Percentiles rank a stretch among this genome's conserved stretches.
Conservation (phyloP, 2,329 filamentous ascomycete genomes). For the Clonostachys chloroleuca region DNA sequence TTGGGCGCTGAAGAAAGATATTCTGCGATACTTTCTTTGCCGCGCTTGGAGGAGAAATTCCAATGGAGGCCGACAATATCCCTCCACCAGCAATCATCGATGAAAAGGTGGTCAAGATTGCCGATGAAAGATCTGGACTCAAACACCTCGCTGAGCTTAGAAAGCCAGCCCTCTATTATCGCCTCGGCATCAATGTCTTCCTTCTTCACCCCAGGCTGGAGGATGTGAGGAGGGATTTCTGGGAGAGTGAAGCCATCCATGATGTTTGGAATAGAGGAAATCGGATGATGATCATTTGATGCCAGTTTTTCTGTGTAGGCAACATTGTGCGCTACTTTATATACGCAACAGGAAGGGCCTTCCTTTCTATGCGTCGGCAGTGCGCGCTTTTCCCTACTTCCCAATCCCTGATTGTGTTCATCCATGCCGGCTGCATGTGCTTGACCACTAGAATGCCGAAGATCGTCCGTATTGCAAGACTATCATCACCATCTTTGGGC, state of each 20-base stretch:
- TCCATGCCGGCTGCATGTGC: no score
- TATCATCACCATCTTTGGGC: no score
- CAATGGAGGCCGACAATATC: conserved; percentile 16
- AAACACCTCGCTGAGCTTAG: neutral
- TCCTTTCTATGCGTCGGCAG: no score
- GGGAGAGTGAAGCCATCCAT: neutral
- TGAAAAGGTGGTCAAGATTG: conserved; percentile 8
- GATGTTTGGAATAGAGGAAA: no score
- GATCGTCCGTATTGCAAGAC: no score
- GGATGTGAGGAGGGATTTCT: neutral
- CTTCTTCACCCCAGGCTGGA: neutral
- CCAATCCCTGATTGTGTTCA: no score
- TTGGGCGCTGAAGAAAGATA: conserved; percentile 2
- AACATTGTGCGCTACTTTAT: no score
- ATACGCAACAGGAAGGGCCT: no score
- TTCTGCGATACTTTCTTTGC: conserved; percentile 5
- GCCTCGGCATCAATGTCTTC: neutral
- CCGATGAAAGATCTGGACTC: neutral
- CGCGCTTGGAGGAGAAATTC: conserved; percentile 17
- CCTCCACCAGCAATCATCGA: conserved; percentile 15
- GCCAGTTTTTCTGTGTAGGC: no score
- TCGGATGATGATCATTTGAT: no score
- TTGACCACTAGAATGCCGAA: no score
- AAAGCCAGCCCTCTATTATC: neutral
- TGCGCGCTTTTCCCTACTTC: no score